phyloP scores from a whole-genome alignment of 108 stramenopile genomes.

The Ochromonas danica region DNA sequence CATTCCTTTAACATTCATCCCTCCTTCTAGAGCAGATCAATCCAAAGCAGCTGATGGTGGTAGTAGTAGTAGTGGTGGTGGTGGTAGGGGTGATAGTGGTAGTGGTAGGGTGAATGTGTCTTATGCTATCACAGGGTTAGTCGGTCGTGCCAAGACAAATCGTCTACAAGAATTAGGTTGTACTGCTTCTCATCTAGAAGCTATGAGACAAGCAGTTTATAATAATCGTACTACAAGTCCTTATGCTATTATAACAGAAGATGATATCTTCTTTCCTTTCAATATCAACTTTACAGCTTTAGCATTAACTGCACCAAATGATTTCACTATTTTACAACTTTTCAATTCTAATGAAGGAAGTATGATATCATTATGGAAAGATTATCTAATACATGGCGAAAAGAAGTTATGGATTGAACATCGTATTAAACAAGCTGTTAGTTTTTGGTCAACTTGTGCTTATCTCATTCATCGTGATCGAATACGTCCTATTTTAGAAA shows the following conservation, averaged over 20 bases:
- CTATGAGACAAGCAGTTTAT: background rate
- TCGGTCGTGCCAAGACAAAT: background rate
- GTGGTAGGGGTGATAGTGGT: background rate
- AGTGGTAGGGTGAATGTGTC: background rate
- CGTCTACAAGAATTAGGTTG: constrained; percentile 17
- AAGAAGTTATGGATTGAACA: background rate
- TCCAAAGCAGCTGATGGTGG: background rate
- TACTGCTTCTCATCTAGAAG: constrained; percentile 12
- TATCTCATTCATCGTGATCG: constrained; percentile 4
- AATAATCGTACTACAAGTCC: background rate
- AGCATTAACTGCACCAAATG: background rate
- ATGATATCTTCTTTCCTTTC: constrained; percentile 16
- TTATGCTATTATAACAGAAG: background rate
- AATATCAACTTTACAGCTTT: background rate
- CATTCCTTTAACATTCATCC: too few species aligned
- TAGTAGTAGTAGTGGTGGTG: background rate
- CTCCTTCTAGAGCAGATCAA: too few species aligned
- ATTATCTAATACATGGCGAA: background rate
- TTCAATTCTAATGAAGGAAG: constrained; percentile 30
- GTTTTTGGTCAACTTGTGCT: constrained; percentile 23
- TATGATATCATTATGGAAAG: constrained; percentile 13
- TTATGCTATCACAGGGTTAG: background rate
- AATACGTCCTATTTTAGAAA: background rate
- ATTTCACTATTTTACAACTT: background rate
- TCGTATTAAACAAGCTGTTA: background rate